Evolutionary conservation across 2,329 filamentous ascomycete genomes (phyloP), one percentile per base, ranked within the genome.

Genomic region (Didymella pomorum): DNA sequence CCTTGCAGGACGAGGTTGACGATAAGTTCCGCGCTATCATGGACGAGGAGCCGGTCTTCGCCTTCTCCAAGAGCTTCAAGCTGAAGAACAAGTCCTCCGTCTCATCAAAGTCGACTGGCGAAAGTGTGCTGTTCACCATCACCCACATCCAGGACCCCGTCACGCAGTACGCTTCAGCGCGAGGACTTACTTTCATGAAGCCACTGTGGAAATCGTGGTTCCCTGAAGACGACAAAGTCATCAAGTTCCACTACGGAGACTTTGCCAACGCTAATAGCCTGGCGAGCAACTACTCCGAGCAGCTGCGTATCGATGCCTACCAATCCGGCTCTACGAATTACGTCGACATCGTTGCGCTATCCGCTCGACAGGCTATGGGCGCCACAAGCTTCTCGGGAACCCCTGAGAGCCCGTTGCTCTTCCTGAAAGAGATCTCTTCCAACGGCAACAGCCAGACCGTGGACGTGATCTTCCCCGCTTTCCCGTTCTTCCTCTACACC

Each of bases 381-480:
- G 91, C 89, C 1, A 92, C 89, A 2, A 88, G 88, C 63, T 90
- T 93, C 71, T 85, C 89, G 7, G 86, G 90, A 42, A 90, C 90
- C 20, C 84, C 86, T 3, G 85, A 92, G 3, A 82, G 87, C 61
- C 89, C 90, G 0, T 83, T 94, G 41, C 76, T 95, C 21, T 95
- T 95, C 77, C 79, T 94, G 60, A 95, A 95, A 72, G 92, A 95
- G 74, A 94, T 95, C 55, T 92, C 90, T 1, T 93, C 89, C 2
- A 90, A 94, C 67, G 91, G 91, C 4, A 94, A 96, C 69, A 88
- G 88, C 75, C 91, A 95, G 72, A 95, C 91, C 0, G 89, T 95
- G 11, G 91, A 94, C 78, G 90, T 96, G 56, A 94, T 96, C 67
- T 95, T 93, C 79, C 92, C 91, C 0, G 85, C 91, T 0, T 93